These are phyloP conservation scores for Pneumocystis canis DNA, from an alignment of 1,139 yeast genomes.

Conservation along the genomic window DNA sequence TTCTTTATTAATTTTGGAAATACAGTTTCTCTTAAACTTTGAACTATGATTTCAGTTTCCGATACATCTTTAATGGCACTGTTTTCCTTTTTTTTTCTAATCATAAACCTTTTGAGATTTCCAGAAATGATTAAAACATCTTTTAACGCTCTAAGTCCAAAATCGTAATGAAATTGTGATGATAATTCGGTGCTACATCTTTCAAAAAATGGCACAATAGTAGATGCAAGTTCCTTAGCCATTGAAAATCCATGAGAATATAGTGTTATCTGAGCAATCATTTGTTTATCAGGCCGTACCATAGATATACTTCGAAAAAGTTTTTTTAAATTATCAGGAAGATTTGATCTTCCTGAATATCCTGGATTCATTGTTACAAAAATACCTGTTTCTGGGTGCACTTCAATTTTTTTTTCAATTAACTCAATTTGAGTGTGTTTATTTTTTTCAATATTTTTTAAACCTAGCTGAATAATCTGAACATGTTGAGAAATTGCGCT, in stretches of 20 bases:
- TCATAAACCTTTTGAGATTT: constrained; percentile 26
- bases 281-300: constrained; percentile 53
- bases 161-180: constrained; percentile 66
- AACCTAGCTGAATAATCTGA: constrained; percentile 51
- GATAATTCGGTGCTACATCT: constrained; percentile 31
- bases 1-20: constrained; percentile 46
- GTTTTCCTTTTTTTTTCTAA: neutral
- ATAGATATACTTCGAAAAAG: constrained; percentile 65
- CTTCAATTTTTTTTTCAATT: constrained; percentile 32
- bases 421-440: constrained; percentile 30
- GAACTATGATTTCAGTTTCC: constrained; percentile 35
- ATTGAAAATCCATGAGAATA: constrained; percentile 54
- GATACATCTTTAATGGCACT: constrained; percentile 10
- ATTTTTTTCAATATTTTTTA: constrained; percentile 19
- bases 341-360: constrained; percentile 63
- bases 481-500: constrained; percentile 81
- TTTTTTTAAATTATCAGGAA: constrained; percentile 78
- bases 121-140: constrained; percentile 51
- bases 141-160: constrained; percentile 73
- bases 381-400: constrained; percentile 39
- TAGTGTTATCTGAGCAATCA: constrained; percentile 59
- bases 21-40: constrained; percentile 44
- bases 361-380: constrained; percentile 89
- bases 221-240: constrained; percentile 35
- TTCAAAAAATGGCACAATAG: constrained; percentile 44